phyloP scores from a whole-genome alignment of 306 rosid species.

The Gastrolobium bilobum region DNA sequence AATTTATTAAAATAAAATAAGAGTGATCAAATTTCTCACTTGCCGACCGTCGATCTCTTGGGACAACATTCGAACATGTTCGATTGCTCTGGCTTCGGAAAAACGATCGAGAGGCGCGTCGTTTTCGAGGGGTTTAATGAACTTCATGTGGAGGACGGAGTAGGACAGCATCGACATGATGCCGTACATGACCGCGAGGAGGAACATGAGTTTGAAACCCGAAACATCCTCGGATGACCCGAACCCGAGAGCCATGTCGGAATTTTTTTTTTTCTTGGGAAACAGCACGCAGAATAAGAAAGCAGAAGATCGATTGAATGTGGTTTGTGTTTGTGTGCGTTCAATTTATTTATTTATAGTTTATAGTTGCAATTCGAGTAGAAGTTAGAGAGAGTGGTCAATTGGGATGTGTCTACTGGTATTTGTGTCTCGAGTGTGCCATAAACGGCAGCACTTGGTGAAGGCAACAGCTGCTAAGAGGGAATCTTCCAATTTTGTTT shows the following conservation, averaged over 20 bases:
- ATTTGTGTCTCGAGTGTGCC: background rate
- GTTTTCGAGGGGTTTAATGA: slow-evolving; percentile 69
- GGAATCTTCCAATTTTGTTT: too few relatives aligned
- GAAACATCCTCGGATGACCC: slow-evolving; percentile 63
- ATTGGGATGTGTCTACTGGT: background rate
- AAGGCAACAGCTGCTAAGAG: too few relatives aligned
- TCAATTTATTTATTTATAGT: background rate
- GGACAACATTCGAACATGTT: slow-evolving; percentile 80
- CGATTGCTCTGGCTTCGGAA: slow-evolving; percentile 87
- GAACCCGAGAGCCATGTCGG: slow-evolving; percentile 66
- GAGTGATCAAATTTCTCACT: slow-evolving; percentile 53
- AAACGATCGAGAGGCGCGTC: slow-evolving; percentile 88
- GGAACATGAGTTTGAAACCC: slow-evolving; percentile 72
- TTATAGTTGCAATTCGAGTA: background rate
- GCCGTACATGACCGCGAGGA: slow-evolving; percentile 65
- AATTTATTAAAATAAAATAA: background rate
- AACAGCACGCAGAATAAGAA: background rate
- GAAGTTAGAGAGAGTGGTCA: too few relatives aligned
- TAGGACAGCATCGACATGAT: slow-evolving; percentile 70
- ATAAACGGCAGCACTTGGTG: background rate
- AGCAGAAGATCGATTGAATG: background rate
- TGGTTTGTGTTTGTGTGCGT: background rate
- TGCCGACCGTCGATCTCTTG: slow-evolving; percentile 96
- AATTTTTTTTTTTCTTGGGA: background rate
- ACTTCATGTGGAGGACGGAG: slow-evolving; percentile 80